Conservation (phyloP, 257 asterid species). For the Craterostigma plantagineum region DNA sequence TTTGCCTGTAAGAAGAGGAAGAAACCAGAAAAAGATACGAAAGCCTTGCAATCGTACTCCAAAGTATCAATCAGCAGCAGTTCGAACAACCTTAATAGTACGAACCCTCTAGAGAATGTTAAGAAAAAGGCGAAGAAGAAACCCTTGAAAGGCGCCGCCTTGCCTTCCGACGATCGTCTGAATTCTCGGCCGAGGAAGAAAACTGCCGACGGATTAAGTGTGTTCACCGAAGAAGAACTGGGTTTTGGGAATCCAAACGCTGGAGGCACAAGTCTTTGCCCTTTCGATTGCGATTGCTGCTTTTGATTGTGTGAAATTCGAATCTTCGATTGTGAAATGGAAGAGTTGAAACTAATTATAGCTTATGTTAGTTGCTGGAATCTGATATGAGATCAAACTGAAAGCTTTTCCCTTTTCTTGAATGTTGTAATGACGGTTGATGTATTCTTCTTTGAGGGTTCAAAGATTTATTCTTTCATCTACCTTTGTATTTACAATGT, state of each 20-base stretch:
- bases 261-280: conserved; percentile 58
- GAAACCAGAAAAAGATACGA: conserved; percentile 11
- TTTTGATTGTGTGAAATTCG: conserved; percentile 18
- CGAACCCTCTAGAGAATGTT: conserved; percentile 13
- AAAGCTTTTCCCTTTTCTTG: no score
- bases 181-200: conserved; percentile 25
- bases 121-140: no score
- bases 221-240: conserved; percentile 62
- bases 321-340: no score
- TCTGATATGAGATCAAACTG: no score
- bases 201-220: conserved; percentile 41
- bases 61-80: conserved; percentile 9
- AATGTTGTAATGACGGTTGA: no score
- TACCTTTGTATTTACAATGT: no score
- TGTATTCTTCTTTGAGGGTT: no score
- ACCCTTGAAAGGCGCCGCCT: conserved; percentile 5
- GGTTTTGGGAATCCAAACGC: conserved; percentile 38
- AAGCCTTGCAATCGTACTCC: conserved; percentile 6
- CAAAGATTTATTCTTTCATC: no score
- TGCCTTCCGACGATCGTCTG: conserved; percentile 4
- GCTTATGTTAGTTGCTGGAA: no score
- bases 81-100: conserved; percentile 8
- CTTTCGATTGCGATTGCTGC: conserved; percentile 72
- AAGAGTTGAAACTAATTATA: no score
- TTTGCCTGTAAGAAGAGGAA: conserved; percentile 47